A percentile compares a stretch with the other conserved stretches of the same genome.
Evolutionary conservation across 306 rosid genomes (phyloP).

Genomic region (Fragaria iinumae): DNA sequence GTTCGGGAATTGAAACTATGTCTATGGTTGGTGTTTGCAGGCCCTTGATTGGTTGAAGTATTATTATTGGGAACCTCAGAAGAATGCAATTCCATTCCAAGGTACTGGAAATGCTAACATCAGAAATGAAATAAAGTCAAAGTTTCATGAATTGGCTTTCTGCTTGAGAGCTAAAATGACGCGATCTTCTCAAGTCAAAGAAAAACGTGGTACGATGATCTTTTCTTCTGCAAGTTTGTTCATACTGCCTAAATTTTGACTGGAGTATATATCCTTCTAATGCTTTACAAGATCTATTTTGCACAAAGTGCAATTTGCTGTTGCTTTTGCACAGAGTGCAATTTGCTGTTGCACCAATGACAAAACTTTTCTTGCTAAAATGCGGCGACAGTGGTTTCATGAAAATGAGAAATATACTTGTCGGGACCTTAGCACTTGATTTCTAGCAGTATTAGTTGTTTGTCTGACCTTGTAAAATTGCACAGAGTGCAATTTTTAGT

Average conservation of each 20-base stretch:
- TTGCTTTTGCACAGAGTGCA: neutral
- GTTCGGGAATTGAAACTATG: neutral
- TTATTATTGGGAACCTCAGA: constrained; percentile 95
- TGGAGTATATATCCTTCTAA: neutral
- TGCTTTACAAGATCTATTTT: neutral
- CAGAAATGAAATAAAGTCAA: constrained; percentile 58
- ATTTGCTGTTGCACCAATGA: neutral
- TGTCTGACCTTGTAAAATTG: neutral
- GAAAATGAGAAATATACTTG: neutral
- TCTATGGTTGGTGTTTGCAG: constrained; percentile 44
- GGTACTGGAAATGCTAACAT: constrained; percentile 46
- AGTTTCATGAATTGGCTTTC: constrained; percentile 56
- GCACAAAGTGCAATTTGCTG: neutral
- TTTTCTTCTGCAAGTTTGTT: constrained; percentile 19
- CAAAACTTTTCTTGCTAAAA: neutral
- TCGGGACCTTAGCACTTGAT: neutral
- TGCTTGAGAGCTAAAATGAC: constrained; percentile 45
- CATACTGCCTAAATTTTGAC: neutral
- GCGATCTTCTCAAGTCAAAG: constrained; percentile 40
- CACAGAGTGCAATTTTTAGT: neutral
- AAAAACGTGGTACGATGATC: constrained; percentile 52
- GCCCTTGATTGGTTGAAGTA: constrained; percentile 92
- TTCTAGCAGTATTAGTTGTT: neutral
- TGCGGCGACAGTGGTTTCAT: neutral
- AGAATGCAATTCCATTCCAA: constrained; percentile 75